Conservation (phyloP, 495 filamentous ascomycete genomes). For the Penicillium manginii region DNA sequence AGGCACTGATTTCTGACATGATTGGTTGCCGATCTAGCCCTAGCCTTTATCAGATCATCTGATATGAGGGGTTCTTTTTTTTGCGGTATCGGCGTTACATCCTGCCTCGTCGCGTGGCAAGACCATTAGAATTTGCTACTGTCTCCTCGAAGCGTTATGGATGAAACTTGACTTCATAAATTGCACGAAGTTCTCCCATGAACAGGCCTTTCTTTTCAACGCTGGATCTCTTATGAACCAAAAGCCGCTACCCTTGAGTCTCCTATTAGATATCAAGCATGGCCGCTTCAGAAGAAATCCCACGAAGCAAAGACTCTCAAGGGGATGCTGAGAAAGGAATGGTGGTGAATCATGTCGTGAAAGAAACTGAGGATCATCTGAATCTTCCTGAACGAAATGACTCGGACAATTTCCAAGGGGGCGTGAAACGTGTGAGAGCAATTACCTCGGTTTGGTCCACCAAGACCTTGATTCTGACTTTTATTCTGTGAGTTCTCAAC, state of each 20-base stretch:
- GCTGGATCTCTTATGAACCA: neutral
- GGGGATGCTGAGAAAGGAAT: neutral
- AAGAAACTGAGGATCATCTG: neutral
- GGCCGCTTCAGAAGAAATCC: neutral
- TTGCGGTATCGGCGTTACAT: neutral
- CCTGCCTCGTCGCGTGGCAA: neutral
- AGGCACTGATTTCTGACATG: neutral
- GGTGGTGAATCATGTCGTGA: neutral
- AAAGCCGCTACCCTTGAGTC: neutral
- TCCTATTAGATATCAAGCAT: neutral
- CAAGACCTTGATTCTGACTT: constrained; percentile 12
- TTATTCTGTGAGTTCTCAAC: constrained; percentile 9
- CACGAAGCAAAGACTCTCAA: neutral
- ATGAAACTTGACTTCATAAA: neutral
- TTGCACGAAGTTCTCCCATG: neutral
- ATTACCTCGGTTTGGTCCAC: constrained; percentile 11
- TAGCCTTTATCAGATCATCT: constrained; percentile 20
- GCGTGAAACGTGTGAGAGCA: constrained; percentile 12
- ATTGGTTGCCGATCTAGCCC: neutral
- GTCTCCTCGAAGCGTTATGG: neutral
- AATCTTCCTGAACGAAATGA: constrained; percentile 6
- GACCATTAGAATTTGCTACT: neutral
- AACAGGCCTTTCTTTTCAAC: neutral
- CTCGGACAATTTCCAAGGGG: constrained; percentile 7
- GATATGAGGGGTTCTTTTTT: constrained; percentile 8